These are phyloP conservation scores for Agaricus subrufescens DNA, from an alignment of 768 basidiomycete genomes.

Conservation along the genomic window DNA sequence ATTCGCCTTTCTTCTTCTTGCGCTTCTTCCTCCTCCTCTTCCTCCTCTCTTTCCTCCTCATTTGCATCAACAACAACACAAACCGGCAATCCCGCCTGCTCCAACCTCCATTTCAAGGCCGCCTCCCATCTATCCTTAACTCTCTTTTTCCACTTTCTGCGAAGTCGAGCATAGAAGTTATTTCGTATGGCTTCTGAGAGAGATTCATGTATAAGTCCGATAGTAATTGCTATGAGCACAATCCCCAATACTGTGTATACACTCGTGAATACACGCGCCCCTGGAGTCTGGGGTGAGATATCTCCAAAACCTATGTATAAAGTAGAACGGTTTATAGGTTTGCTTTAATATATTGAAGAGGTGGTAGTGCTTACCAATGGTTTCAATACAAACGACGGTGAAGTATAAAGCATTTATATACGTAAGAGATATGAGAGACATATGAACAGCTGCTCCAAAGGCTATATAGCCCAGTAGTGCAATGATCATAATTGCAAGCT, in stretches of 20 bases:
- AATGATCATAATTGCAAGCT: conserved; percentile 77
- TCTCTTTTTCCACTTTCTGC: conserved; percentile 42
- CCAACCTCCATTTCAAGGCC: conserved; percentile 63
- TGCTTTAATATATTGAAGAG: no score
- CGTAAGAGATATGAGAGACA: conserved; percentile 45
- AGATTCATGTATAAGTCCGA: conserved; percentile 62
- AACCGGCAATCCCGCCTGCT: conserved; percentile 38
- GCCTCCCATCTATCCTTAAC: conserved; percentile 52
- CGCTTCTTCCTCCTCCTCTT: neutral
- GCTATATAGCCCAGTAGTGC: conserved; percentile 69
- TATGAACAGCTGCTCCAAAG: conserved; percentile 60
- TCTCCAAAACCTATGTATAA: conserved; percentile 63
- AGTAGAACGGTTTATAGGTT: neutral
- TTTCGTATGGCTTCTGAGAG: conserved; percentile 70
- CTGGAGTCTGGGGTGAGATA: conserved; percentile 47
- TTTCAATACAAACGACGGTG: conserved; percentile 68
- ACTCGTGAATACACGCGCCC: conserved; percentile 55
- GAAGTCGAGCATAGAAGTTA: conserved; percentile 53
- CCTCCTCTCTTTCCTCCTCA: neutral
- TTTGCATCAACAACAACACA: conserved; percentile 39
- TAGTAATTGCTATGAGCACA: conserved; percentile 57
- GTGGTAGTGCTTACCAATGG: conserved; percentile 34
- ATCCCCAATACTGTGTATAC: conserved; percentile 58
- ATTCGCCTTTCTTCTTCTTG: neutral
- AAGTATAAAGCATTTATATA: conserved; percentile 82